Percentiles rank a stretch among this genome's conserved stretches.
Evolutionary conservation across 495 filamentous ascomycete species (phyloP).

Genomic region (Filosporella fistucella): DNA sequence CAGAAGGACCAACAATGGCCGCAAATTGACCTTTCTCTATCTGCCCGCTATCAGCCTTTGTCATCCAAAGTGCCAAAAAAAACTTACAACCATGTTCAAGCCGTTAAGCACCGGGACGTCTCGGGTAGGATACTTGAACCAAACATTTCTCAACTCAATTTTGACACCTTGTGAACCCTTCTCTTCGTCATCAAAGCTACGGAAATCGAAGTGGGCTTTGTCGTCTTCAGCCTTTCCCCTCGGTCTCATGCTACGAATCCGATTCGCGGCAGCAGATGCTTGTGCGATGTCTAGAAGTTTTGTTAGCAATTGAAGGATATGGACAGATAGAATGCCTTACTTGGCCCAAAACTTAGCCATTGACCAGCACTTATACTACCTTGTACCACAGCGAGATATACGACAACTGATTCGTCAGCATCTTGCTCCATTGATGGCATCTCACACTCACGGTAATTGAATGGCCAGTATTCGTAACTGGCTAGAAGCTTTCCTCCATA

Average conservation of each 20-base stretch:
- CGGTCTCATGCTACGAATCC: conserved; percentile 35
- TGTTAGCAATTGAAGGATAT: background rate
- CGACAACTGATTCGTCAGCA: conserved; percentile 31
- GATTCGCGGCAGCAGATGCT: conserved; percentile 49
- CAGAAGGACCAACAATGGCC: conserved; percentile 66
- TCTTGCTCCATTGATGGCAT: background rate
- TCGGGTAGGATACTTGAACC: conserved; percentile 55
- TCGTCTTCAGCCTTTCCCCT: background rate
- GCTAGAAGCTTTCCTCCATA: conserved; percentile 24
- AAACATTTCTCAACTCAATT: conserved; percentile 49
- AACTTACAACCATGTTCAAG: conserved; percentile 44
- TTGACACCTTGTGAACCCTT: conserved; percentile 34
- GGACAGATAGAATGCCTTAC: background rate
- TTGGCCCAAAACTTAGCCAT: conserved; percentile 30
- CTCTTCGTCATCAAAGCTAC: conserved; percentile 30
- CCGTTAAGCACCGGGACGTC: conserved; percentile 42
- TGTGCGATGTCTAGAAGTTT: conserved; percentile 42
- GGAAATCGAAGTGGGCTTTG: conserved; percentile 20
- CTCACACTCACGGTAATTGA: conserved; percentile 31
- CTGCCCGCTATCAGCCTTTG: conserved; percentile 6
- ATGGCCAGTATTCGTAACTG: conserved; percentile 22
- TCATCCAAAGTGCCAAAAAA: background rate
- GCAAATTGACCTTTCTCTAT: conserved; percentile 61
- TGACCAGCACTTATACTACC: conserved; percentile 24
- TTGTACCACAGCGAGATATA: conserved; percentile 31